Evolutionary conservation across 2,329 filamentous ascomycete genomes (phyloP).

Genomic region (Hymenotorrendiella dingleyae): DNA sequence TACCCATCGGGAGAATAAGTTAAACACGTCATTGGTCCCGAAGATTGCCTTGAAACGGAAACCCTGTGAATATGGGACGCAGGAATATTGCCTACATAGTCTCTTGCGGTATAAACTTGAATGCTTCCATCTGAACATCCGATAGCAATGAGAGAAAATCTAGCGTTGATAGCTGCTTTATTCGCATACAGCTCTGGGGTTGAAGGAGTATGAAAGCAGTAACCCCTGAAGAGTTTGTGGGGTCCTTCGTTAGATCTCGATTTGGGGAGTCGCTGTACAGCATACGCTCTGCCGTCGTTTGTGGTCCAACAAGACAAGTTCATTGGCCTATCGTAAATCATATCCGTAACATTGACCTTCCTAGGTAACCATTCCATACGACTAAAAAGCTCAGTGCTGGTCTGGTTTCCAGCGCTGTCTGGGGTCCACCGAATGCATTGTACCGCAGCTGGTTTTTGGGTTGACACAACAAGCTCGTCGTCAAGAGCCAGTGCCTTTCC

Average conservation of each 20-base stretch:
- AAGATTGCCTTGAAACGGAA: constrained; percentile 59
- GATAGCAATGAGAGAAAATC: constrained; percentile 88
- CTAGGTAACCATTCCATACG: constrained; percentile 82
- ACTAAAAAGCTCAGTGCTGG: constrained; percentile 81
- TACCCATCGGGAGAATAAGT: constrained; percentile 93
- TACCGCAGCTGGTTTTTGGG: constrained; percentile 83
- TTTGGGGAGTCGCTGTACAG: constrained; percentile 67
- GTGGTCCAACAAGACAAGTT: constrained; percentile 92
- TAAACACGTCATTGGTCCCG: constrained; percentile 68
- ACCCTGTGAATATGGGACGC: constrained; percentile 72
- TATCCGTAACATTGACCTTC: constrained; percentile 69
- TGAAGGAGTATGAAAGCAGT: constrained; percentile 79
- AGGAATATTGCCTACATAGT: constrained; percentile 90
- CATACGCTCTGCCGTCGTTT: constrained; percentile 79
- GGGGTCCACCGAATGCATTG: constrained; percentile 95
- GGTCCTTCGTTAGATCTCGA: constrained; percentile 38
- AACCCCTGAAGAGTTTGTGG: constrained; percentile 71
- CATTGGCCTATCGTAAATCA: constrained; percentile 95
- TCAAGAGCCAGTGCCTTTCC: constrained; percentile 81
- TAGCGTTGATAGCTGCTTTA: constrained; percentile 81
- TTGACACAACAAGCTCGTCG: constrained; percentile 88
- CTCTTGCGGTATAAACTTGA: constrained; percentile 84
- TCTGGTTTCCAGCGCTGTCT: constrained; percentile 75
- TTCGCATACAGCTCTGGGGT: constrained; percentile 54
- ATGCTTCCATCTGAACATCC: constrained; percentile 76